Conservation (phyloP, 2,329 filamentous ascomycete species). For the Ophiostoma perfectum region DNA sequence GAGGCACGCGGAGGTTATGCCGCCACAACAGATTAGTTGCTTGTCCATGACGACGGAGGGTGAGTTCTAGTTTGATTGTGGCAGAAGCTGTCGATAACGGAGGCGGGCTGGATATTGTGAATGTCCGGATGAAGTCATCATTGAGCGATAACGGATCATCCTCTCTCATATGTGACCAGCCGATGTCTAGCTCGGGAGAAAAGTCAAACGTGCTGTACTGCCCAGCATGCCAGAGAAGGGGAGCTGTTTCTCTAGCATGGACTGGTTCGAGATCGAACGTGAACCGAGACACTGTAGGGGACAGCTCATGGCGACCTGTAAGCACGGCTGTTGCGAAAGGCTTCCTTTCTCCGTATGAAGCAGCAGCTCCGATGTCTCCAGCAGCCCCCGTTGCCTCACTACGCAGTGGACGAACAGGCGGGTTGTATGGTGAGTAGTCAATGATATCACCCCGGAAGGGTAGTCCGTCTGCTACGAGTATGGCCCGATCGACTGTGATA, state of each 20-base stretch:
- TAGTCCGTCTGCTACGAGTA: constrained; percentile 60
- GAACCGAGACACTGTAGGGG: constrained; percentile 63
- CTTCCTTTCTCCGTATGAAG: background rate
- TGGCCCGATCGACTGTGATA: constrained; percentile 55
- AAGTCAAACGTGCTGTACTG: constrained; percentile 78
- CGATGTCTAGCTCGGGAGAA: constrained; percentile 59
- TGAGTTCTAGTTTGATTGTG: constrained; percentile 58
- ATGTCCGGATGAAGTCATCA: constrained; percentile 78
- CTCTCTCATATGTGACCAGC: constrained; percentile 79
- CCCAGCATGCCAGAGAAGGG: constrained; percentile 56
- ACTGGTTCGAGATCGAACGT: constrained; percentile 34
- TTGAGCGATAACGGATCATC: constrained; percentile 74
- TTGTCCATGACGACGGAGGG: constrained; percentile 61
- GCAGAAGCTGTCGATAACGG: constrained; percentile 28
- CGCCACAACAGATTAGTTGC: constrained; percentile 62
- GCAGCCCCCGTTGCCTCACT: constrained; percentile 41
- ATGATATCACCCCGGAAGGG: constrained; percentile 58
- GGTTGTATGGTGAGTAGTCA: constrained; percentile 72
- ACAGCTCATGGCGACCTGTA: constrained; percentile 53
- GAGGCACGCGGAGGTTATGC: constrained; percentile 42
- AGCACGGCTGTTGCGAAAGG: constrained; percentile 47
- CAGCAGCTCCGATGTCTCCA: background rate
- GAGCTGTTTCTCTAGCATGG: background rate
- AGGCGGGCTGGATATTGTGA: constrained; percentile 67
- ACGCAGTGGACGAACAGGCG: constrained; percentile 59